These are phyloP conservation scores for Globisporangium paddicum DNA, from an alignment of 352 stramenopile genomes.

Conservation along the genomic window DNA sequence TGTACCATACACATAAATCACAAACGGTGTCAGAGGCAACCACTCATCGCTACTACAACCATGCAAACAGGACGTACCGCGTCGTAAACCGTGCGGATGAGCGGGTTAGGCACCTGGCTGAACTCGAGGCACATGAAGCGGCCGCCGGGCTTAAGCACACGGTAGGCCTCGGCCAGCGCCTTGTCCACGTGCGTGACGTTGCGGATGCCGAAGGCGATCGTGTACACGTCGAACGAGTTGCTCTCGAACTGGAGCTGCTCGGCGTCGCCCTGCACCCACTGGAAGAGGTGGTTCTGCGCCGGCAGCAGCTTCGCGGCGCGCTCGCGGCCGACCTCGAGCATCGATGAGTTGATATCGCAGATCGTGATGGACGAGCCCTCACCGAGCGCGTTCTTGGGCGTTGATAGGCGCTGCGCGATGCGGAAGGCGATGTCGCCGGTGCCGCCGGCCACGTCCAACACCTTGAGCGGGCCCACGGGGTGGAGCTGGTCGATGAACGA, in stretches of 20 bases:
- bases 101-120: constrained; percentile 90
- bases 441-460: constrained; percentile 97
- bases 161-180: constrained; percentile 92
- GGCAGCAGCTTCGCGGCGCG: constrained; percentile 76
- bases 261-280: constrained; percentile 95
- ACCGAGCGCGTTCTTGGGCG: constrained; percentile 20
- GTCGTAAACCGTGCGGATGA: constrained; percentile 95
- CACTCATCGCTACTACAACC: neutral
- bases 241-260: constrained; percentile 94
- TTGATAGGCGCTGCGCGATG: constrained; percentile 78
- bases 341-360: constrained; percentile 99
- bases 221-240: constrained; percentile 98
- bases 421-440: constrained; percentile 99
- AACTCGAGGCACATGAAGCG: constrained; percentile 99
- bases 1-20: constrained; percentile 19
- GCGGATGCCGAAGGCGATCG: constrained; percentile 98
- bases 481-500: constrained; percentile 90
- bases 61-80: constrained; percentile 32
- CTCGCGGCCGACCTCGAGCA: constrained; percentile 95
- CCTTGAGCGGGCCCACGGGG: constrained; percentile 63
- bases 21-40: neutral
- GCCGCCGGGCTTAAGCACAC: constrained; percentile 95
- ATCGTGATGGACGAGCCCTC: constrained; percentile 89
- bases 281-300: constrained; percentile 56
- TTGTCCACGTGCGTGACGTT: constrained; percentile 98